Conservation (phyloP, 2,329 filamentous ascomycete genomes). For the Colletotrichum tanaceti region DNA sequence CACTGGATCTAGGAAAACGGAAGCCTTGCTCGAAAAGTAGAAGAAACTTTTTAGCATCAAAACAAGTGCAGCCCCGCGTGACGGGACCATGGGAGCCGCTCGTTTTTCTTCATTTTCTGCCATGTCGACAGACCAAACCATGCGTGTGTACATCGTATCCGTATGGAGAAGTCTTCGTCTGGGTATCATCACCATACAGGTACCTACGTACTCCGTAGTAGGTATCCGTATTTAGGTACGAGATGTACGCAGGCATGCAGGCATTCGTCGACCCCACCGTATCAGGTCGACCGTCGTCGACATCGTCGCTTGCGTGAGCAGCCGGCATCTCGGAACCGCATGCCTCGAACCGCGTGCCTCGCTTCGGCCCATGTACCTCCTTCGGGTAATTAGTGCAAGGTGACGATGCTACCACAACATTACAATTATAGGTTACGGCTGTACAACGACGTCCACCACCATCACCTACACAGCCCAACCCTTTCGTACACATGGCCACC, state of each 20-base stretch:
- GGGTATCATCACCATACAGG: too few relatives aligned
- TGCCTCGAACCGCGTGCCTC: constrained; percentile 9
- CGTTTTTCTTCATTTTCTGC: neutral
- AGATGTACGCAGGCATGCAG: neutral
- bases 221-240: too few relatives aligned
- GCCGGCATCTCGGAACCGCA: constrained; percentile 13
- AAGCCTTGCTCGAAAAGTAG: neutral
- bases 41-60: too few relatives aligned
- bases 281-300: constrained; percentile 4
- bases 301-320: constrained; percentile 18
- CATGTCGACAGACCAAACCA: neutral
- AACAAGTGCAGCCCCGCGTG: neutral
- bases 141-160: too few relatives aligned
- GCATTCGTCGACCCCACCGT: constrained; percentile 5
- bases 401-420: neutral
- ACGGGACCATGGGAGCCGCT: neutral
- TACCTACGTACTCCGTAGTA: too few relatives aligned
- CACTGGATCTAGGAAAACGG: neutral
- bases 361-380: constrained; percentile 5
- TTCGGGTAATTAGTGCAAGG: constrained; percentile 1
- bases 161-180: too few relatives aligned
- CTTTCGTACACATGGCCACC: neutral
- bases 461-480: neutral
- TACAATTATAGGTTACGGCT: too few relatives aligned
- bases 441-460: neutral